Evolutionary conservation across 1,139 yeast species (phyloP), one percentile per base, ranked within the genome.

Genomic region (Pneumocystis carinii): DNA sequence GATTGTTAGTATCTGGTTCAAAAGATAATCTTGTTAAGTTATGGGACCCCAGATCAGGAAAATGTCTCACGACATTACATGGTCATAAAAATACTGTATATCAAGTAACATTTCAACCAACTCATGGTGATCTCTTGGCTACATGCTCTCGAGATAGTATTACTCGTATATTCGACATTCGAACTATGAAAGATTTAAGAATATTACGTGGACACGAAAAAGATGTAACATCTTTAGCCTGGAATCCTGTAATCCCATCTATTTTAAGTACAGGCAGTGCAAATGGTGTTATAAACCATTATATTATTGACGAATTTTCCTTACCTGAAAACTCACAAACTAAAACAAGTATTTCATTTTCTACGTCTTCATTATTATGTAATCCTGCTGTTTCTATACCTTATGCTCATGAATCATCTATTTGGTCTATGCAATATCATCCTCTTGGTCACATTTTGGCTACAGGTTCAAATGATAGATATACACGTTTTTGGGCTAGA

Each of bases 1-100:
- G 97, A 0, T 78, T 94, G 55, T 66, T 77, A 32, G 80, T 74
- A 7, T 72, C 77, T 27, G 80, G 97, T 0, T 90, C 97, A 0
- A 92, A 94, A 72, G 99, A 92, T 75, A 94, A 94, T 73, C 77
- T 90, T 69, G 83, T 92, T 61, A 90, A 90, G 74, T 78, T 92
- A 48, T 92, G 98, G 98, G 99, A 92, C 72, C 99, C 99, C 5
- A 79, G 98, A 65, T 81, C 87, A 64, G 83, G 86, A 0, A 79
- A 80, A 62, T 84, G 92, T 69, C 77, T 92, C 3, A 79, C 90
- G 1, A 90, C 97, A 0, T 74, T 92, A 48, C 90, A 90, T 71
- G 96, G 95, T 10, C 90, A 89, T 74, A 92, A 94, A 71, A 96
- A 92, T 73, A 92, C 97, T 0, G 90, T 94, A 29, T 83, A 90